Base-by-base conservation (phyloP, 495 filamentous ascomycete species). In the Lophiostoma macrostomum region DNA sequence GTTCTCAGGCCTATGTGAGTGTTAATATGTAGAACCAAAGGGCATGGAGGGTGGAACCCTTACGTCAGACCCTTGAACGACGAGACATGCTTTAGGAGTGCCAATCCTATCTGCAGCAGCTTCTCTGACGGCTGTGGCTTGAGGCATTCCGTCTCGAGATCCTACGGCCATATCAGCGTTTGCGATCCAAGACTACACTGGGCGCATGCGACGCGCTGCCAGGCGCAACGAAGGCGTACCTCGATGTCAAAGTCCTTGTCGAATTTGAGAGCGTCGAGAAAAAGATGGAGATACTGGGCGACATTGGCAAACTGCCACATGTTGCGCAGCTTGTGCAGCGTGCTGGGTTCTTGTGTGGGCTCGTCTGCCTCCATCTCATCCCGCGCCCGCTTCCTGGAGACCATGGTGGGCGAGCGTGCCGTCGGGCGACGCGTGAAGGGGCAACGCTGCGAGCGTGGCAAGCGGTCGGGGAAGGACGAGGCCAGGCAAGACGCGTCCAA, bases 221-320 rank as follows among this genome's bases (percentile, higher is more conserved):
- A 13, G 49, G 34, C 42, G 55, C 44, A 50, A 19, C 38, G 69
- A 39, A 42, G 69, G 28, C 77, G 48, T 80, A 95, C 90, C 71
- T 95, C 90, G 53, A 95, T 86, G 56, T 85, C 86, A 43, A 95
- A 73, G 65, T 85, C 81, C 59, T 93, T 85, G 64, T 91, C 87
- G 51, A 95, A 85, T 71, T 91, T 94, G 69, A 94, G 83, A 35
- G 85, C 81, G 58, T 84, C 82, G 23, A 90, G 90, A 71, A 98
- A 98, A 45, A 90, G 79, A 61, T 82, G 82, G 46, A 96, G 86
- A 73, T 88, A 98, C 70, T 98, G 93, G 74, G 85, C 90, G 4
- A 98, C 76, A 65, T 89, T 90, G 38, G 93, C 88, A 70, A 98
- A 96, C 69, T 96, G 87, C 90, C 93, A 96, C 73, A 83, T 85